Conservation (phyloP, 2,329 filamentous ascomycete species). For the Daldinia eschscholtzii region DNA sequence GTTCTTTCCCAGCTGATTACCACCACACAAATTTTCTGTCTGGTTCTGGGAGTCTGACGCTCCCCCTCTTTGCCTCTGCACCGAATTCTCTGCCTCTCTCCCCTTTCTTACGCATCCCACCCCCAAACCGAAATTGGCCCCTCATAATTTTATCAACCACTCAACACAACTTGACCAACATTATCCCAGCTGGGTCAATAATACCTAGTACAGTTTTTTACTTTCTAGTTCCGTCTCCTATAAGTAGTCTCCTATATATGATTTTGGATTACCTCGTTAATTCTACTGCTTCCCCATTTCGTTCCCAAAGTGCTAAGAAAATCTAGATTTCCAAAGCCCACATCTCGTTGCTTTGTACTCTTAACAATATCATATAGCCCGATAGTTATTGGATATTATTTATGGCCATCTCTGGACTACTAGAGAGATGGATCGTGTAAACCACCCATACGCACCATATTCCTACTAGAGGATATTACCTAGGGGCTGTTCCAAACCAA, state of each 20-base stretch:
- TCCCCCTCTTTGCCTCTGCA: slow-evolving; percentile 43
- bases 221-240: slow-evolving; percentile 5
- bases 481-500: slow-evolving; percentile 28
- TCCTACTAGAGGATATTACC: slow-evolving; percentile 8
- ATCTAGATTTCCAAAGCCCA: slow-evolving; percentile 16
- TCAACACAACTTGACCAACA: slow-evolving; percentile 5
- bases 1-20: slow-evolving; percentile 53
- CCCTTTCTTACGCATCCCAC: slow-evolving; percentile 36
- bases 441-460: slow-evolving; percentile 21
- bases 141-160: slow-evolving; percentile 18
- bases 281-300: not conserved
- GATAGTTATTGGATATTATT: slow-evolving; percentile 21
- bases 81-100: slow-evolving; percentile 44
- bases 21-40: slow-evolving; percentile 45
- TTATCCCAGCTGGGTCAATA: not conserved
- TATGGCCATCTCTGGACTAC: slow-evolving; percentile 1
- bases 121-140: not conserved
- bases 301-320: slow-evolving; percentile 4
- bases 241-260: not conserved
- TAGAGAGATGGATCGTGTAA: slow-evolving; percentile 21
- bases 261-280: no score
- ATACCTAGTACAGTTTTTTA: not conserved
- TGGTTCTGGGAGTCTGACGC: slow-evolving; percentile 49
- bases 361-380: slow-evolving; percentile 7
- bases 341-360: slow-evolving; percentile 7